These are phyloP conservation scores for Exserohilum turcica DNA, from an alignment of 2,329 filamentous ascomycete genomes.

Conservation along the genomic window DNA sequence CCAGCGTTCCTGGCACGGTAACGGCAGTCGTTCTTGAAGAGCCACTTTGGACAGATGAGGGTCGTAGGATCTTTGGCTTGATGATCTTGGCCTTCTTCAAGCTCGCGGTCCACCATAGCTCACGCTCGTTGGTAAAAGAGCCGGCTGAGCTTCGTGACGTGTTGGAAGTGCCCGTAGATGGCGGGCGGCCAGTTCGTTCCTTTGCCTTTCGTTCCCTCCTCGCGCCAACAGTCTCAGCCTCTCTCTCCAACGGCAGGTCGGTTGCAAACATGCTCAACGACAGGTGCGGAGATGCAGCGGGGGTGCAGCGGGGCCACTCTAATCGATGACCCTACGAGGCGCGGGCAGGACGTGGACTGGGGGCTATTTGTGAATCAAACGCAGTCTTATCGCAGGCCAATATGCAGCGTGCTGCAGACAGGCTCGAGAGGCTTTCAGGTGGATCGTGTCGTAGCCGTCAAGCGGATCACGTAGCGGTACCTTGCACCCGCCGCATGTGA, in stretches of 20 bases:
- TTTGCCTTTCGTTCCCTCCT: conserved; percentile 42
- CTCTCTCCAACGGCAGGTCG: conserved; percentile 46
- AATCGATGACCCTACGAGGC: conserved; percentile 17
- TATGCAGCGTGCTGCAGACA: conserved; percentile 27
- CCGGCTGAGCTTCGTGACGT: conserved; percentile 34
- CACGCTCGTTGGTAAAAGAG: conserved; percentile 33
- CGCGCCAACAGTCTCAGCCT: conserved; percentile 46
- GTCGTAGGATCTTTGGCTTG: conserved; percentile 27
- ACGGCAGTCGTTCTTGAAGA: conserved; percentile 15
- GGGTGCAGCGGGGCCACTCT: conserved; percentile 21
- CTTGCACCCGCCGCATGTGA: conserved; percentile 26
- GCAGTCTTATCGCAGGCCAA: conserved; percentile 19
- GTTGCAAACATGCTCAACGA: conserved; percentile 45
- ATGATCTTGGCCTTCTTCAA: conserved; percentile 41
- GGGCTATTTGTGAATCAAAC: conserved; percentile 6
- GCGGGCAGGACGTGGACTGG: conserved; percentile 20
- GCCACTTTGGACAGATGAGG: conserved; percentile 26
- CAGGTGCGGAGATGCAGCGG: conserved; percentile 9
- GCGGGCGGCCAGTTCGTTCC: conserved; percentile 30
- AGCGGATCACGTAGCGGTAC: conserved; percentile 32
- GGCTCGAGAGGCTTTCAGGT: conserved; percentile 31
- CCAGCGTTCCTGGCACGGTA: conserved; percentile 9
- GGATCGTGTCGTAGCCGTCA: conserved; percentile 25
- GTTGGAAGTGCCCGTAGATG: conserved; percentile 35
- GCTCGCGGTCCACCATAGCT: conserved; percentile 42